Conservation (phyloP, 2,329 filamentous ascomycete species). For the Ophiostoma sp. region DNA sequence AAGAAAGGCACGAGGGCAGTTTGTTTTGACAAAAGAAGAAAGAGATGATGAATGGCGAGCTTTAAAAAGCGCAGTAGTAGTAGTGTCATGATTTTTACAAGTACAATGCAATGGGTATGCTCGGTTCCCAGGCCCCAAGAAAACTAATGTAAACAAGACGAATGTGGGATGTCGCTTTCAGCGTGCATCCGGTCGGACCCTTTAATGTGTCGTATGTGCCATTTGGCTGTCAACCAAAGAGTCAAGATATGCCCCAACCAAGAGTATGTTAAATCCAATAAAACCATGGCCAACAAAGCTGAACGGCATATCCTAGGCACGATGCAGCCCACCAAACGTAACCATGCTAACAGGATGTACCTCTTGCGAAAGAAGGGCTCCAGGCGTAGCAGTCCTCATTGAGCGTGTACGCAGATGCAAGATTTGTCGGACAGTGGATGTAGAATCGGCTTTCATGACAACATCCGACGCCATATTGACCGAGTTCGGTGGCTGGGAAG, state of each 20-base stretch:
- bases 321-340: too few relatives aligned
- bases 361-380: too few relatives aligned
- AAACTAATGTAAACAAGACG: background rate
- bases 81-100: slow-evolving; percentile 1
- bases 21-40: background rate
- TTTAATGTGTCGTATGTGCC: background rate
- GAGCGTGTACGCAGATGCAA: background rate
- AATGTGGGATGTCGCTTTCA: background rate
- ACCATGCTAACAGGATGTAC: too few relatives aligned
- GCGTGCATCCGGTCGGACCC: background rate
- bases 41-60: background rate
- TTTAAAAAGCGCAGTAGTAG: background rate
- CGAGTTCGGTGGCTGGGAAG: too few relatives aligned
- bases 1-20: background rate
- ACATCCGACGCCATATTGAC: too few relatives aligned
- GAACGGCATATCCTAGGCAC: too few relatives aligned
- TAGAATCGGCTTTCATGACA: too few relatives aligned
- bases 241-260: background rate
- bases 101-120: slow-evolving; percentile 17
- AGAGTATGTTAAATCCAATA: background rate
- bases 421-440: background rate
- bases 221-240: background rate
- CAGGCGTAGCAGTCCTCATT: background rate
- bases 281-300: background rate
- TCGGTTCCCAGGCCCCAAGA: background rate